Evolutionary conservation across 2,329 filamentous ascomycete species (phyloP), one percentile per base, ranked within the genome.

Genomic region (Colletotrichum paranaense): DNA sequence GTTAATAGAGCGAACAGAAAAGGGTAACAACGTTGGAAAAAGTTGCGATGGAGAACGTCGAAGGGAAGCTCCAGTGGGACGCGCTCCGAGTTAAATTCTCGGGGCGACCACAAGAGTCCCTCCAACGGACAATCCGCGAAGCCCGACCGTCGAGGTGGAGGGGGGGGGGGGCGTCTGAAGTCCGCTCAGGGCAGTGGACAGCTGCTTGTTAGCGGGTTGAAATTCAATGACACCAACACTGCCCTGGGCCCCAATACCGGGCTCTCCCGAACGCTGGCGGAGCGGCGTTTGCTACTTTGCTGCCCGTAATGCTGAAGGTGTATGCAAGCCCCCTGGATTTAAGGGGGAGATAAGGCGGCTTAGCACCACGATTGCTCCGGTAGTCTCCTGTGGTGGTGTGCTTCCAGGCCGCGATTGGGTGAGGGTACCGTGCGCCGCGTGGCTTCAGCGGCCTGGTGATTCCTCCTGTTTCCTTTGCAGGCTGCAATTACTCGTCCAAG

Each of bases 1-100:
- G 80, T 82, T 78, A 70, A 81, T 76, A 73, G 80, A 81, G 72
- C 77, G 78, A 65, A 81, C 66, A 24, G 77, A 79, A 62, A 82
- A 82, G 16, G 80, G 80, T 57, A 81, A 65, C 70, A 70, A 73
- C 70, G 28, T 72, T 57, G 49, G 28, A 8, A 12, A 52, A 52
- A 11, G 32, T 56, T 55, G 30, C 32, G 28, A 68, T 42, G 49
- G 26, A 30, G 38, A 26, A 38, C 38, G 70, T 64, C 49, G 55
- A 62, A 62, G 67, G 70, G 70, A 55, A 38, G 24, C 60, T 70
- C 56, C 38, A 49, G 67, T 66, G 70, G 70, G 70, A 73, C 53
- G 66, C 56, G 60, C 49, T 19, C 70, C 67, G 70, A 73, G 70
- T 73, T 73, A 73, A 70, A 73, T 70, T 57, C 70, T 70, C 67